Evolutionary conservation across 768 basidiomycete genomes (phyloP).

Genomic region (Boletus pseudo-olivaceus): DNA sequence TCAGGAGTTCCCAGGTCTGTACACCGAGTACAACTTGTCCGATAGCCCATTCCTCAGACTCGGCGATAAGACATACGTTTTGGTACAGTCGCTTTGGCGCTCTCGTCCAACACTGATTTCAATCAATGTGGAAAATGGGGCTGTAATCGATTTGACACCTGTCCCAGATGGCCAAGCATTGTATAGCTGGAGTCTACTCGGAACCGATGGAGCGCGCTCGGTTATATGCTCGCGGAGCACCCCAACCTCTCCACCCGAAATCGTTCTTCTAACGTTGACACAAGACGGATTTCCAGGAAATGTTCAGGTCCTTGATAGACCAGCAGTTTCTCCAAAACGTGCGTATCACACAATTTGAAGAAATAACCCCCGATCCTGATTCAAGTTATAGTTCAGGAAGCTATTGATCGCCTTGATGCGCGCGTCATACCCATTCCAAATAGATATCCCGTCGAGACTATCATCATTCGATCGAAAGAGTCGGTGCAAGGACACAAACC

Average conservation of each 20-base stretch:
- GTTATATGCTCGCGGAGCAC: conserved; percentile 52
- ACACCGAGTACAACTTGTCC: conserved; percentile 47
- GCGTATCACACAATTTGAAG: neutral
- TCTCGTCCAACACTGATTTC: conserved; percentile 50
- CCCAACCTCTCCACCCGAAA: conserved; percentile 42
- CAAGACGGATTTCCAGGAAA: conserved; percentile 8
- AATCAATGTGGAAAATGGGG: conserved; percentile 41
- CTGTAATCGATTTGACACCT: conserved; percentile 33
- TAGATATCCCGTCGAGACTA: conserved; percentile 49
- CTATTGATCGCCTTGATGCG: neutral
- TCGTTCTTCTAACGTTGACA: conserved; percentile 44
- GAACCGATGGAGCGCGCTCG: conserved; percentile 41
- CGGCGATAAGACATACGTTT: conserved; percentile 11
- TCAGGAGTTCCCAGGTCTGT: conserved; percentile 61
- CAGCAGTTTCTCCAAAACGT: conserved; percentile 41
- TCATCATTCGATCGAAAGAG: conserved; percentile 41
- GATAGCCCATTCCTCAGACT: conserved; percentile 38
- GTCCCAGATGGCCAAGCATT: conserved; percentile 15
- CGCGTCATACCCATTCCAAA: conserved; percentile 36
- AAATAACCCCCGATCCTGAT: neutral
- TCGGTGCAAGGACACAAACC: conserved; percentile 21
- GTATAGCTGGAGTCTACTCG: conserved; percentile 55
- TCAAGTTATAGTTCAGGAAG: conserved; percentile 34
- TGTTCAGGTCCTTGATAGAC: conserved; percentile 45
- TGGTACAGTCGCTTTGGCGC: conserved; percentile 40